These are phyloP conservation scores for Taphrina populina DNA, from an alignment of 1,139 yeast species.

Conservation along the genomic window DNA sequence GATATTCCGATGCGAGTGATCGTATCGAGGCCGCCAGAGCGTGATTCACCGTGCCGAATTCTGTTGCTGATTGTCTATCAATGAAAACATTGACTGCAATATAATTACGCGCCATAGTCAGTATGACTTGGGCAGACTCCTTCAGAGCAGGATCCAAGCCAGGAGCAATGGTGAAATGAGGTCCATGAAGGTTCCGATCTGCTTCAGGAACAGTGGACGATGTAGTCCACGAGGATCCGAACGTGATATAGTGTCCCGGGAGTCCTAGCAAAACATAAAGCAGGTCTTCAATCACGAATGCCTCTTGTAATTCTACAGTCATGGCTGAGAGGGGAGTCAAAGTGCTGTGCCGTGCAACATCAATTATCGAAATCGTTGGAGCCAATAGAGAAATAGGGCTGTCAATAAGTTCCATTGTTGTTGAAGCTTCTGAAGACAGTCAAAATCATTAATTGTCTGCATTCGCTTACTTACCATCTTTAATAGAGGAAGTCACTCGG, in stretches of 20 bases:
- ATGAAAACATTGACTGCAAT: conserved; percentile 57
- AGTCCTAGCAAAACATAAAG: conserved; percentile 67
- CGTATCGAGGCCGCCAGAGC: conserved; percentile 64
- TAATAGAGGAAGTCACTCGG: too few species aligned
- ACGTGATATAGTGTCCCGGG: conserved; percentile 77
- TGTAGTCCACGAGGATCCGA: conserved; percentile 42
- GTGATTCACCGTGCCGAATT: conserved; percentile 72
- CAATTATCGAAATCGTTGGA: too few species aligned
- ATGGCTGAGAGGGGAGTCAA: conserved; percentile 7
- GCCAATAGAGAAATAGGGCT: too few species aligned
- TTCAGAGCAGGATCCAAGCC: conserved; percentile 73
- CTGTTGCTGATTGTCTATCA: conserved; percentile 55
- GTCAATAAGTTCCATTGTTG: too few species aligned
- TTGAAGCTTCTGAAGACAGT: too few species aligned
- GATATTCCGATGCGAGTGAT: conserved; percentile 54
- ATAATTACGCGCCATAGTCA: conserved; percentile 63
- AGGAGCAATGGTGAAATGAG: conserved; percentile 51
- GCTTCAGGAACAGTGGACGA: conserved; percentile 55
- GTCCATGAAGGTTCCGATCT: conserved; percentile 50
- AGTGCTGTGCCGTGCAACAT: too few species aligned
- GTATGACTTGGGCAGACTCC: conserved; percentile 64
- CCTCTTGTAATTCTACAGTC: conserved; percentile 59
- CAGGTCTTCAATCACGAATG: conserved; percentile 67
- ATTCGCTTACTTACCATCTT: too few species aligned
- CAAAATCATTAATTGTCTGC: too few species aligned